Evolutionary conservation across 192 early-diverging fungal species (phyloP).

Genomic region (Coemansia sp.): DNA sequence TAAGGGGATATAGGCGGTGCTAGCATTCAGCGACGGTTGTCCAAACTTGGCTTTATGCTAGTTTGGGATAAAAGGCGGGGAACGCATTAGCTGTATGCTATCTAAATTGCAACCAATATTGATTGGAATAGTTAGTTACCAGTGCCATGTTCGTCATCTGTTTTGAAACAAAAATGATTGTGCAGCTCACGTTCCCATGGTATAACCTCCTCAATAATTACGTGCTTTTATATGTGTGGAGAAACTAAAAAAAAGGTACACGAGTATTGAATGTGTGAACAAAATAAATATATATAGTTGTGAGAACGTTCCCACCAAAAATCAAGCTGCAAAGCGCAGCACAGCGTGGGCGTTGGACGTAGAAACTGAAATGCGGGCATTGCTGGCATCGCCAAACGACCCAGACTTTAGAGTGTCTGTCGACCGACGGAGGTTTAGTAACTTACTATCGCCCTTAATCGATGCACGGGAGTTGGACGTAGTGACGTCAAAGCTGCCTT

Average conservation of each 20-base stretch:
- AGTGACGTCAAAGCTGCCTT: conserved; percentile 21
- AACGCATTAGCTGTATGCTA: no score
- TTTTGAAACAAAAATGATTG: no score
- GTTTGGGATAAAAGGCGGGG: no score
- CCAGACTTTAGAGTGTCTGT: conserved; percentile 13
- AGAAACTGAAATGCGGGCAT: conserved; percentile 12
- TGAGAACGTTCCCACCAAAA: not conserved
- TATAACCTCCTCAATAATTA: no score
- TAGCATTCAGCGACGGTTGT: no score
- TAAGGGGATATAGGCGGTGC: no score
- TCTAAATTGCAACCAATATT: no score
- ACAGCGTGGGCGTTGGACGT: conserved; percentile 20
- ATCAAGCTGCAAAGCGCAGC: conserved; percentile 7
- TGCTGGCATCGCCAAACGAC: conserved; percentile 3
- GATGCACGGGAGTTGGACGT: conserved; percentile 26
- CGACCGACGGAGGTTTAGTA: not conserved
- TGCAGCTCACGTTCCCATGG: no score
- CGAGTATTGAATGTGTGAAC: not conserved
- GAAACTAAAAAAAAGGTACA: not conserved
- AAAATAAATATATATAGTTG: not conserved
- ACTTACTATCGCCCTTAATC: conserved; percentile 1
- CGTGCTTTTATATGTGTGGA: no score
- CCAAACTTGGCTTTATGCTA: no score
- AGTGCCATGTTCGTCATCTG: no score
- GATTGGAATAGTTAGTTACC: no score